Evolutionary conservation across 78 protist genomes (phyloP), one percentile per base, ranked within the genome.

Genomic region (Anaeramoeba ignava): DNA sequence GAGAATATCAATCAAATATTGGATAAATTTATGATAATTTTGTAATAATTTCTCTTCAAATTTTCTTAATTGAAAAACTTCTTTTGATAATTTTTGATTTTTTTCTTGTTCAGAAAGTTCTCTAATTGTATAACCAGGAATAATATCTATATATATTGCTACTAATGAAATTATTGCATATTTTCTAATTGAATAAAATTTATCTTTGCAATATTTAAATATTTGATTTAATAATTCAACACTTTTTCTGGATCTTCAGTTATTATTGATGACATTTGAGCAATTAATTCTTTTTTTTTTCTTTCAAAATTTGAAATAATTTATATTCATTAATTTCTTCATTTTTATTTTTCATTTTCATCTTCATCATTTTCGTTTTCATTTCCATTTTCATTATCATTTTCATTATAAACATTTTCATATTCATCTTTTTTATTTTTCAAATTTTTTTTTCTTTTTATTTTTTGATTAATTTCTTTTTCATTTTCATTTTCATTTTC

Each of bases 111-210:
- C 41, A 23, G 89, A 79, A 36, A 73, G 85, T 37, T 81, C 31
- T 39, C 89, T 83, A 39, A 87, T 87, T 27, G 83, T 79, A 42
- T 87, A 87, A 40, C 86, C 89, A 23, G 89, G 89, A 37, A 83
- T 37, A 38, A 87, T 83, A 81, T 87, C 89, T 41, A 68, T 54
- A 54, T 54, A 54, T 27, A 54, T 54, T 17, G 36, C 17, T 54
- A 17, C 17, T 27, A 54, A 17, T 54, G 73, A 54, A 27, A 54
- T 27, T 27, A 54, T 8, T 27, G 73, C 8, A 8, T 27, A 54
- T 54, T 54, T 8, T 54, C 17, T 8, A 54, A 54, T 54, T 54
- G 73, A 27, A 8, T 54, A 27, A 17, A 27, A 54, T 54, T 54
- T 17, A 17, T 54, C 73, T 27, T 17, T 54, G 17, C 73, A 54